Conservation (phyloP, 139 green algal species). For the Desmodesmus armatus region DNA sequence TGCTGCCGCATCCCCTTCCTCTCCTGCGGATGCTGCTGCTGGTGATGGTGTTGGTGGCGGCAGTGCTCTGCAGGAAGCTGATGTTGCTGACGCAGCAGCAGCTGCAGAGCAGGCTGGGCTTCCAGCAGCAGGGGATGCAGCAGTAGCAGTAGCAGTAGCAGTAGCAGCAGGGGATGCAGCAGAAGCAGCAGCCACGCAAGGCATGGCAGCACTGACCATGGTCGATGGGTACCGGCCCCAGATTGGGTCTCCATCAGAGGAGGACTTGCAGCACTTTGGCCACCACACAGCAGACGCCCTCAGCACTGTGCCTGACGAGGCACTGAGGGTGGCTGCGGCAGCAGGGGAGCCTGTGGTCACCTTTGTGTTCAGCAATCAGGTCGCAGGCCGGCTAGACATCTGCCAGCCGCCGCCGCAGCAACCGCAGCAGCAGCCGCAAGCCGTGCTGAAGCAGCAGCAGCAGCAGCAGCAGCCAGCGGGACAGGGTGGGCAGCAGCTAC, state of each 20-base stretch:
- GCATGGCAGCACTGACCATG: background rate
- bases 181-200: background rate
- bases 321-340: conserved; percentile 57
- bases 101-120: background rate
- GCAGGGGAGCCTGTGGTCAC: conserved; percentile 73
- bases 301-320: conserved; percentile 83
- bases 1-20: no score
- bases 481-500: background rate
- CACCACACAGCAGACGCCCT: conserved; percentile 79
- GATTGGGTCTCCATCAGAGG: conserved; percentile 87
- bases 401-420: conserved; percentile 40
- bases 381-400: conserved; percentile 57
- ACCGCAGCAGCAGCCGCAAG: background rate
- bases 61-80: no score
- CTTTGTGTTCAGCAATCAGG: conserved; percentile 92
- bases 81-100: background rate
- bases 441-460: background rate
- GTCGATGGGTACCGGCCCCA: conserved; percentile 57
- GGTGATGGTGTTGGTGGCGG: no score
- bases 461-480: conserved; percentile 13
- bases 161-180: conserved; percentile 1
- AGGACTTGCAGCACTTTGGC: conserved; percentile 92
- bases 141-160: background rate
- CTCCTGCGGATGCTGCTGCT: no score
- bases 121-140: background rate